A percentile compares a stretch with the other conserved stretches of the same genome.
phyloP scores from a whole-genome alignment of 371 early-diverging fungal genomes.

The Apophysomyces trapeziformis region DNA sequence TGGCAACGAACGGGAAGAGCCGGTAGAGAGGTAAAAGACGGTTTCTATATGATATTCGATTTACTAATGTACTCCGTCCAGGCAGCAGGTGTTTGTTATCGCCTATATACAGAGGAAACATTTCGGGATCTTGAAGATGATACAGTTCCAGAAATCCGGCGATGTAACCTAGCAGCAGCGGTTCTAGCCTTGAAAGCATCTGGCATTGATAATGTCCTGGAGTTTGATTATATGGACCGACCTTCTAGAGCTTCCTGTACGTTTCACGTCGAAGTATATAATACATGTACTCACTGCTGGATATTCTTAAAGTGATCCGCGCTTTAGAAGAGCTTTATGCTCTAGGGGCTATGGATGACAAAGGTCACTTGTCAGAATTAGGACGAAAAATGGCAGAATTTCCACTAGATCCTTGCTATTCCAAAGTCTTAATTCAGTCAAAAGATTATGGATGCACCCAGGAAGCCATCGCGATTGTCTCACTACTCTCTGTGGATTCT shows the following conservation, averaged over 20 bases:
- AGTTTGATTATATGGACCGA: conserved; percentile 95
- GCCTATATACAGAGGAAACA: conserved; percentile 92
- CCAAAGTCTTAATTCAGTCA: conserved; percentile 90
- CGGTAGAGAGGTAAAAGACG: conserved; percentile 77
- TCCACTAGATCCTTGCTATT: conserved; percentile 90
- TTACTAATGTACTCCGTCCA: not conserved
- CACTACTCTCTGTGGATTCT: conserved; percentile 89
- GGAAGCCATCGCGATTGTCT: conserved; percentile 88
- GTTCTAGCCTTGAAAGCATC: conserved; percentile 88
- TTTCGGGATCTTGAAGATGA: conserved; percentile 83
- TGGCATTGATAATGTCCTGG: conserved; percentile 86
- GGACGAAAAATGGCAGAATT: conserved; percentile 93
- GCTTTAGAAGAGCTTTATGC: conserved; percentile 90
- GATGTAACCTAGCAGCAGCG: conserved; percentile 89
- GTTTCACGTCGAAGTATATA: conserved; percentile 3
- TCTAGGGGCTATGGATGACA: conserved; percentile 87
- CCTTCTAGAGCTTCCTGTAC: conserved; percentile 76
- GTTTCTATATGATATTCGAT: not conserved
- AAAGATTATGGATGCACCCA: conserved; percentile 71
- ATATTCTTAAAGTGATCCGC: conserved; percentile 58
- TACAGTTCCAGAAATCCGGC: conserved; percentile 92
- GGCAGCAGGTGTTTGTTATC: conserved; percentile 72
- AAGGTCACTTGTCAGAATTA: conserved; percentile 79
- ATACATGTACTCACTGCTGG: not conserved
- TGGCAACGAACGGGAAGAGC: conserved; percentile 97